Base-by-base conservation (phyloP, 176 grass and related monocot species). In the Aegilops bicornis region DNA sequence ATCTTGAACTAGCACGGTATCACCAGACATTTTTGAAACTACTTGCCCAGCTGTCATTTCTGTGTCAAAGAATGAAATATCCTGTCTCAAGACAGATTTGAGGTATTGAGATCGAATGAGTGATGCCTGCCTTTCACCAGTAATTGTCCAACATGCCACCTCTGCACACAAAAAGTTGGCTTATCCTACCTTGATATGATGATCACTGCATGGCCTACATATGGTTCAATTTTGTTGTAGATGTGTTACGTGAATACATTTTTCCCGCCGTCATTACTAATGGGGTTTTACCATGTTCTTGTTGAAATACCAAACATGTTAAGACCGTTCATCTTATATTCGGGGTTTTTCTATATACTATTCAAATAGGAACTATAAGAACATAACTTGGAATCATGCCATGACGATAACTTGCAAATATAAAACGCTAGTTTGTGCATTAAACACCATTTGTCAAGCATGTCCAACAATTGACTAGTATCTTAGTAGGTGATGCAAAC, bases 131-230 rank as follows among this genome's bases (percentile, higher is more conserved):
- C 93, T 90, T 80, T 95, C 93, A 79, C 93, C 90, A 6, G 88
- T 95, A 47, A 89, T 89, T 43, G 89, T 95, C 93, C 90, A 95
- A 6, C 93, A 95, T 73, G 93, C 37, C 19, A 95, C 90, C 90
- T 95, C 93, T 95, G 85, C 72, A n/a, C 3, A 59, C 42, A 25
- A 29, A 35, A 25, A 76, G 43, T 33, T 36, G 32, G 14, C 5
- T 24, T 37, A 68, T 31, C 10, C 24, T 65, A 81, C 11, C 22
- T 9, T 68, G 66, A 37, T 22, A 36, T 27, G 56, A 27, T 16
- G 39, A n/a, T 2, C 52, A 56, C 17, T 23, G 27, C 10, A 20
- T 54, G 7, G 30, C 59, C 48, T 78, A 25, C 10, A 13, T 29
- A 5, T 64, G 4, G 16, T 20, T 56, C 52, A 31, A 65, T 19